Evolutionary conservation across 768 basidiomycete species (phyloP), one percentile per base, ranked within the genome.

Genomic region (Suillus subalutaceus): DNA sequence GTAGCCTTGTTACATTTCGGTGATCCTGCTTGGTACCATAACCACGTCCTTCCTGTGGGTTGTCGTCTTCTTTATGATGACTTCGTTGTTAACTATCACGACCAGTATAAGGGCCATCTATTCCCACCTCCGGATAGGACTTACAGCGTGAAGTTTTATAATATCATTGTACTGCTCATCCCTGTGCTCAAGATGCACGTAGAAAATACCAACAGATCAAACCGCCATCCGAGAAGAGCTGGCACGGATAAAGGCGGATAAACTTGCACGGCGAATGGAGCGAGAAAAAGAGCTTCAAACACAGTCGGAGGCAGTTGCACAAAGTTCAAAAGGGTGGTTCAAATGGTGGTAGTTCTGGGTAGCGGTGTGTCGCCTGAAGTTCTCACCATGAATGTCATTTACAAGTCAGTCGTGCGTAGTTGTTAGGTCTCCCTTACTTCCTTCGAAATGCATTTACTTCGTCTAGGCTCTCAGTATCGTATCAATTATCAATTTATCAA

Each of bases 21-120:
- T 53, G 92, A 95, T 75, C 92, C 93, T 6, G 86, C 90, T 50
- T 96, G 94, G 94, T 96, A 95, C 73, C 83, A 85, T 64, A 80
- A 82, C 58, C 83, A 92, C 70, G 93, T 96, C 65, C 79, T 92
- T 43, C 93, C 94, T 9, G 91, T 93, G 74, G 64, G 88, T 68
- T 38, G 50, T 64, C 55, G 40, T 38, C 16, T 9, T 18, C 40
- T 37, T 37, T 53, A 9, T 16, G 62, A 55, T 64, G 18, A 44
- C 41, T 46, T 63, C 44, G 53, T 48, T 18, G 6, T n/a, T 35
- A 38, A n/a, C 65, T 18, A 6, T 37, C n/a, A 53, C 50, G 10
- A 57, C 32, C 67, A 93, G 92, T 92, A 92, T 73, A 86, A 89
- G 74, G 85, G 91, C 58, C 88, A 82, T 72, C 79, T 93, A 23